Conservation (phyloP, 2,329 filamentous ascomycete species). For the Hypomyces perniciosus region DNA sequence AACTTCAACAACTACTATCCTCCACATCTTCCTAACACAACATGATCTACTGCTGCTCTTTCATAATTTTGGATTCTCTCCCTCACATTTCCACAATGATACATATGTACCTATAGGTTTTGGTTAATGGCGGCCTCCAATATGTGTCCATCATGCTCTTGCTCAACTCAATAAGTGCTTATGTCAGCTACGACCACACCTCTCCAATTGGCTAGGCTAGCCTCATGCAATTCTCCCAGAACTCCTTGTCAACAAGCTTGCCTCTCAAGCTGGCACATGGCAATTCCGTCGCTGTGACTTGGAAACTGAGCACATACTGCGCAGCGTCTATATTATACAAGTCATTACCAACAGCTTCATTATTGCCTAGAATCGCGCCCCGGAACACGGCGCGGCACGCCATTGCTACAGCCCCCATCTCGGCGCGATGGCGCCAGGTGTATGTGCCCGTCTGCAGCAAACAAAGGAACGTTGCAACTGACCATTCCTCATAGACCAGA, state of each 20-base stretch:
- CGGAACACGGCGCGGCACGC: neutral
- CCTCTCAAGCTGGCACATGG: neutral
- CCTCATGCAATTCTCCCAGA: neutral
- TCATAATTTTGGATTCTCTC: too few relatives aligned
- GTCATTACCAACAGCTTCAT: neutral
- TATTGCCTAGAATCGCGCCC: neutral
- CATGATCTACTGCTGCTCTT: too few relatives aligned
- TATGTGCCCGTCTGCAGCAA: conserved; percentile 16
- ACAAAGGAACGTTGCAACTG: conserved; percentile 11
- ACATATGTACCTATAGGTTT: neutral
- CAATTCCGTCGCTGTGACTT: neutral
- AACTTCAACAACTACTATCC: neutral
- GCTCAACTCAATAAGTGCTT: neutral
- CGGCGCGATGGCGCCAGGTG: conserved; percentile 36
- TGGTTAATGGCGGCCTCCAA: neutral
- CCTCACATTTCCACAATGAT: neutral
- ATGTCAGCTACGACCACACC: conserved; percentile 2
- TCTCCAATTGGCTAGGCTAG: conserved; percentile 7
- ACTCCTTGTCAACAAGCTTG: neutral
- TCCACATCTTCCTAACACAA: neutral
- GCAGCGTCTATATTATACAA: neutral
- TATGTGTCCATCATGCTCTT: neutral
- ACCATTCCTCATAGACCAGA: conserved; percentile 38
- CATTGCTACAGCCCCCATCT: neutral
- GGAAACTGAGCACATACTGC: neutral